Evolutionary conservation across 805 yeast genomes (phyloP).

Genomic region (Novakomyces olei): DNA sequence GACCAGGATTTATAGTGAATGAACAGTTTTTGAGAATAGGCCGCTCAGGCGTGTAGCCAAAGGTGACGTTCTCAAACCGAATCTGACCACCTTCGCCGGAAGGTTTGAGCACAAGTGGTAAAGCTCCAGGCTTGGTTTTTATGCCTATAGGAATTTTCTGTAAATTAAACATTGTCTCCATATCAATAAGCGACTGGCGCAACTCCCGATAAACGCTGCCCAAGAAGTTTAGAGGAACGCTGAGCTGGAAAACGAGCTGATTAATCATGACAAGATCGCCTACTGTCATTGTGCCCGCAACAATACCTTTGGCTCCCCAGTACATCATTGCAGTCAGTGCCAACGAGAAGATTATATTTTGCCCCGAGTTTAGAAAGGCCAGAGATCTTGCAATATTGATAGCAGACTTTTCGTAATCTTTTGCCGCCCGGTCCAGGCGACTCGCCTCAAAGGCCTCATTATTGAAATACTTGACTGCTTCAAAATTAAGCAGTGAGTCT

Average conservation of each 20-base stretch:
- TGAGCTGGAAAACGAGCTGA: constrained; percentile 85
- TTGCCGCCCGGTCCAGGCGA: constrained; percentile 59
- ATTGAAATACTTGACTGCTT: constrained; percentile 83
- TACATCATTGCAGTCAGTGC: constrained; percentile 96
- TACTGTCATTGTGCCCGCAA: constrained; percentile 57
- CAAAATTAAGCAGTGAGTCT: constrained; percentile 83
- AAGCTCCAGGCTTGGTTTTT: constrained; percentile 38
- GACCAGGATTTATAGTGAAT: constrained; percentile 29
- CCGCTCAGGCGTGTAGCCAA: constrained; percentile 41
- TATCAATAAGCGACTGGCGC: constrained; percentile 78
- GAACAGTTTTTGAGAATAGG: constrained; percentile 45
- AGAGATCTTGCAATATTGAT: constrained; percentile 56
- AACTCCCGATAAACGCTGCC: constrained; percentile 92
- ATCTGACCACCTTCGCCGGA: constrained; percentile 67
- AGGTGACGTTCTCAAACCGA: constrained; percentile 31
- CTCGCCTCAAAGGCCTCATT: constrained; percentile 60
- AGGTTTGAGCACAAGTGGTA: constrained; percentile 32
- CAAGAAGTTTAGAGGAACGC: constrained; percentile 81
- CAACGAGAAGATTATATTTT: constrained; percentile 52
- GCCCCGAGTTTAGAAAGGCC: constrained; percentile 57
- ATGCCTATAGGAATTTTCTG: constrained; percentile 55
- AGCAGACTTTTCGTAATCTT: constrained; percentile 46
- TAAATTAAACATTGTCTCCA: constrained; percentile 80
- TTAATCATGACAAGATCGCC: constrained; percentile 90
- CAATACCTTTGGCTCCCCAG: constrained; percentile 78